These are phyloP conservation scores for Pseudogymnoascus sp. DNA, from an alignment of 2,329 filamentous ascomycete species.

Conservation along the genomic window DNA sequence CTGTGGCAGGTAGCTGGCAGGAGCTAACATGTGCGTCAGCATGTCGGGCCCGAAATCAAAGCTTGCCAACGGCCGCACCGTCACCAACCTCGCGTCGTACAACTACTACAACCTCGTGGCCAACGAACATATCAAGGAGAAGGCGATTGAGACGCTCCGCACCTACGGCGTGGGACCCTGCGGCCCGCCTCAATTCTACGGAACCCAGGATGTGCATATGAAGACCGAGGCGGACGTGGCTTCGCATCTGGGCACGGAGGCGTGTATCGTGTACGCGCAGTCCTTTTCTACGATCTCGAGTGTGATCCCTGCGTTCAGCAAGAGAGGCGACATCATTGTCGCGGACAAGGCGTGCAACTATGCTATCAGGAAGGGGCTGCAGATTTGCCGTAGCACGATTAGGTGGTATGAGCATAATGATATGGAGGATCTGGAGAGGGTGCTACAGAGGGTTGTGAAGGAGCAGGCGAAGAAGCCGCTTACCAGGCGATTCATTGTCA, in stretches of 20 bases:
- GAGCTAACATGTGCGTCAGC: constrained; percentile 38
- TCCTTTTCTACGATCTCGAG: constrained; percentile 95
- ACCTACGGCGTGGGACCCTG: constrained; percentile 96
- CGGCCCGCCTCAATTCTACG: constrained; percentile 95
- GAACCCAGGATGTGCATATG: constrained; percentile 96
- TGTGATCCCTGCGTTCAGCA: constrained; percentile 94
- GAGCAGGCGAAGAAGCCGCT: constrained; percentile 78
- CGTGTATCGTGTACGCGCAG: constrained; percentile 92
- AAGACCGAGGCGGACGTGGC: constrained; percentile 93
- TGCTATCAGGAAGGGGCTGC: constrained; percentile 86
- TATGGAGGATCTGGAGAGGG: constrained; percentile 83
- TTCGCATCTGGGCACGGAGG: constrained; percentile 75
- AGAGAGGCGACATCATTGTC: constrained; percentile 94
- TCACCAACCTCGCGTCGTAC: constrained; percentile 87
- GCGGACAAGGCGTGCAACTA: constrained; percentile 91
- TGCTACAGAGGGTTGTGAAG: constrained; percentile 75
- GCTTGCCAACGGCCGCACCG: constrained; percentile 78
- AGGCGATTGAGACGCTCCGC: constrained; percentile 85
- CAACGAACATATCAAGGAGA: constrained; percentile 88
- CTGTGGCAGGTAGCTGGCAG: neutral
- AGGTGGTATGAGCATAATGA: constrained; percentile 95
- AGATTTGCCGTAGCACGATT: constrained; percentile 85
- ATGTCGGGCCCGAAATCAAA: constrained; percentile 87
- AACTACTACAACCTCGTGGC: constrained; percentile 97
- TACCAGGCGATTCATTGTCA: constrained; percentile 90